A percentile compares a stretch with the other conserved stretches of the same genome.
Conservation (phyloP, 805 yeast species). For the Wickerhamomyces xylosicus region DNA sequence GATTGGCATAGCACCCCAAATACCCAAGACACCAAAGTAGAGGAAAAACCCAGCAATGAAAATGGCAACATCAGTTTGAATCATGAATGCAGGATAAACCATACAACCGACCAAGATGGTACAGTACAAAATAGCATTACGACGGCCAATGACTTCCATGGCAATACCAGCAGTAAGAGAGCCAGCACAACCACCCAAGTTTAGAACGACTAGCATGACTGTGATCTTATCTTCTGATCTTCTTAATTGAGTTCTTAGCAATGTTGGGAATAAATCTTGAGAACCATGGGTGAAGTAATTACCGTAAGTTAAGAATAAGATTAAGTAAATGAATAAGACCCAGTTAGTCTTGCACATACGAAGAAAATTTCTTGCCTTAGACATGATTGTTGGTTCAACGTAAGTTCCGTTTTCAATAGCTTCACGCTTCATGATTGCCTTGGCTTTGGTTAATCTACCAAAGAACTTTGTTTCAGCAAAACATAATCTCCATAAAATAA, state of each 20-base stretch:
- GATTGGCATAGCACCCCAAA: slow-evolving; percentile 65
- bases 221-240: slow-evolving; percentile 39
- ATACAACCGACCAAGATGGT: slow-evolving; percentile 49
- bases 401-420: slow-evolving; percentile 20
- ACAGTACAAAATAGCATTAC: slow-evolving; percentile 42
- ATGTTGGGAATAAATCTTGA: slow-evolving; percentile 64
- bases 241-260: slow-evolving; percentile 43
- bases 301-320: slow-evolving; percentile 56
- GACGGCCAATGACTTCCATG: slow-evolving; percentile 53
- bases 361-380: slow-evolving; percentile 20
- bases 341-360: slow-evolving; percentile 39
- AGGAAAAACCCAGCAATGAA: slow-evolving; percentile 55
- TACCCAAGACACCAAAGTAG: slow-evolving; percentile 59
- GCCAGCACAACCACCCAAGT: slow-evolving; percentile 58
- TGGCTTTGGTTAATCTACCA: slow-evolving; percentile 22
- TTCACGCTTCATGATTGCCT: slow-evolving; percentile 17
- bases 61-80: slow-evolving; percentile 27
- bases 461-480: slow-evolving; percentile 54
- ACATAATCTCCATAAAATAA: slow-evolving; percentile 45
- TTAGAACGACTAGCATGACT: slow-evolving; percentile 51
- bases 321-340: slow-evolving; percentile 47
- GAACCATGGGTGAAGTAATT: slow-evolving; percentile 68
- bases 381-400: slow-evolving; percentile 16
- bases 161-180: slow-evolving; percentile 48
- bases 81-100: slow-evolving; percentile 48